A percentile compares a stretch with the other conserved stretches of the same genome.
Evolutionary conservation across 805 yeast genomes (phyloP).

Genomic region (Suhomyces pyralidae): DNA sequence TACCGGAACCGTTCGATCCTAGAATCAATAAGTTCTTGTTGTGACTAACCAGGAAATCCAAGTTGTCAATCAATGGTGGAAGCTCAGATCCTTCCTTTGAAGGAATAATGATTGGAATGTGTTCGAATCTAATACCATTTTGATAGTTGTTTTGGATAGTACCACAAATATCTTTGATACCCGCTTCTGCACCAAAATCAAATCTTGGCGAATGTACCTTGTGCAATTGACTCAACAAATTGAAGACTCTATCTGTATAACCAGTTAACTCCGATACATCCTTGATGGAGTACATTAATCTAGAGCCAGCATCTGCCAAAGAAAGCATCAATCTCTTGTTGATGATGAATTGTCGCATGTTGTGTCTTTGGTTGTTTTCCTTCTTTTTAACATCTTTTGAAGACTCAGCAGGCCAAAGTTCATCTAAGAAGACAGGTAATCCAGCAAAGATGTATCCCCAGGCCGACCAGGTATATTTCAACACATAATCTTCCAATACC

Average conservation of each 20-base stretch:
- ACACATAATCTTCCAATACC: constrained; percentile 76
- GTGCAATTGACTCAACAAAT: constrained; percentile 71
- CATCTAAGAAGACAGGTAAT: constrained; percentile 75
- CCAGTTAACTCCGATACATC: constrained; percentile 91
- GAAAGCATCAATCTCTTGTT: constrained; percentile 88
- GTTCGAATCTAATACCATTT: constrained; percentile 75
- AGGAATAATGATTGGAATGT: constrained; percentile 80
- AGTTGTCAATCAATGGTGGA: constrained; percentile 53
- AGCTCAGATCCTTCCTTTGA: constrained; percentile 59
- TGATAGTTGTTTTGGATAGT: constrained; percentile 73
- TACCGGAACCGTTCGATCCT: constrained; percentile 90
- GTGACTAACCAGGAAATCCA: constrained; percentile 57
- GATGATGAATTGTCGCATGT: constrained; percentile 84
- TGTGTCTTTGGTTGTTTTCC: constrained; percentile 40
- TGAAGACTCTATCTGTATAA: constrained; percentile 81
- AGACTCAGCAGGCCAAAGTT: constrained; percentile 30
- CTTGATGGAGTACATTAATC: constrained; percentile 91
- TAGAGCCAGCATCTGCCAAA: constrained; percentile 91
- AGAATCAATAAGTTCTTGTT: constrained; percentile 73
- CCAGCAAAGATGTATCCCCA: constrained; percentile 91
- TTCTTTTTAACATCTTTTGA: constrained; percentile 7
- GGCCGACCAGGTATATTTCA: constrained; percentile 93
- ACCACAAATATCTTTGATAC: constrained; percentile 61
- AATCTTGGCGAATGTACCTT: constrained; percentile 68
- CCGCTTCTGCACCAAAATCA: constrained; percentile 46